phyloP scores from a whole-genome alignment of 768 basidiomycete genomes.

The Tephrocybe rancida region DNA sequence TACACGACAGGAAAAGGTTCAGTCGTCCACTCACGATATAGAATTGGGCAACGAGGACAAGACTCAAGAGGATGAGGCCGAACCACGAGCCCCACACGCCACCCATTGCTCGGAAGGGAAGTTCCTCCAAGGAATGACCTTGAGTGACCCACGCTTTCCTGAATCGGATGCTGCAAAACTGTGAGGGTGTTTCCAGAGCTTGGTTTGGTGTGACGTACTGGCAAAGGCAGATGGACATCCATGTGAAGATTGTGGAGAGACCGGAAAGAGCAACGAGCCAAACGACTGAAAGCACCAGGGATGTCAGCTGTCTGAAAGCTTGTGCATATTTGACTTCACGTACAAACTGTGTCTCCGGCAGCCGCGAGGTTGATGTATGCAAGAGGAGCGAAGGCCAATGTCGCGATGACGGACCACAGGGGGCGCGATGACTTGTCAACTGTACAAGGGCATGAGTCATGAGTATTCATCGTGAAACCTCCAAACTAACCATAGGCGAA shows the following conservation, averaged over 20 bases:
- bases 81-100: constrained; percentile 49
- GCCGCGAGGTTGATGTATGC: constrained; percentile 40
- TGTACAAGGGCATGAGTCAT: not conserved
- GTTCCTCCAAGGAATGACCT: constrained; percentile 46
- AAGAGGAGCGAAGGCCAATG: constrained; percentile 39
- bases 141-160: constrained; percentile 44
- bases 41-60: constrained; percentile 48
- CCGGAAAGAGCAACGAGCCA: constrained; percentile 51
- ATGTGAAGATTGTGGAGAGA: constrained; percentile 47
- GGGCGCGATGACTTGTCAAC: constrained; percentile 51
- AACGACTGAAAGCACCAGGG: constrained; percentile 26
- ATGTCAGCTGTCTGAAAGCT: not conserved
- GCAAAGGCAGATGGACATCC: constrained; percentile 48
- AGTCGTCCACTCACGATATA: constrained; percentile 33
- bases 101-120: constrained; percentile 45
- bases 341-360: constrained; percentile 41
- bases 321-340: constrained; percentile 12
- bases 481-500: constrained; percentile 35
- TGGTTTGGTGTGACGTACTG: too few relatives aligned
- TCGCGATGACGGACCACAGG: constrained; percentile 39
- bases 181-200: not conserved
- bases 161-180: constrained; percentile 40
- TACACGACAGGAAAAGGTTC: not conserved
- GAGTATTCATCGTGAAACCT: not conserved
- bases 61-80: constrained; percentile 38